Percentiles rank a stretch among this genome's conserved stretches.
These are phyloP conservation scores for Syzygium malaccense DNA, from an alignment of 441 rosid genomes.

Conservation along the genomic window DNA sequence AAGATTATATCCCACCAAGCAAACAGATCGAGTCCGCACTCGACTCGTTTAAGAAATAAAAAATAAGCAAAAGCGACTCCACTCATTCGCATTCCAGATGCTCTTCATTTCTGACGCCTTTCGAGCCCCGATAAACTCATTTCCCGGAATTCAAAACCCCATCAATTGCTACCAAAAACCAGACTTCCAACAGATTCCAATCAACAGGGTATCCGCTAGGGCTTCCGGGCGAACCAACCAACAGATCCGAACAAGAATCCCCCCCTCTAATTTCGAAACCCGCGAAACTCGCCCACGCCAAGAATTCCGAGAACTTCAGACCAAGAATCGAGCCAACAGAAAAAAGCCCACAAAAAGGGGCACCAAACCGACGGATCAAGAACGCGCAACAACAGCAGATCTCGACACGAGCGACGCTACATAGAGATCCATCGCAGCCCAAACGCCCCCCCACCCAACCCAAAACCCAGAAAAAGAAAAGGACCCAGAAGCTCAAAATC, in stretches of 20 bases:
- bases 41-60: not conserved
- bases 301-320: not conserved
- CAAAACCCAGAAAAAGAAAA: not conserved
- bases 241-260: not conserved
- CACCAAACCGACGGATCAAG: not conserved
- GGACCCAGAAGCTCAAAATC: not conserved
- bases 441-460: fast-evolving
- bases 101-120: not conserved
- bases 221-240: not conserved
- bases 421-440: not conserved
- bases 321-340: not conserved
- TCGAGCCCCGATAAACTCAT: not conserved
- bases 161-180: not conserved
- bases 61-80: not conserved
- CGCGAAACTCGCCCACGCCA: not conserved
- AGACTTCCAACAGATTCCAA: not conserved
- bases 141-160: not conserved
- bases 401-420: not conserved
- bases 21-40: not conserved
- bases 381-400: not conserved
- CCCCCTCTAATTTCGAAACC: not conserved
- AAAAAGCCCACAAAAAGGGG: not conserved
- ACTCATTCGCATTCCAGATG: not conserved
- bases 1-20: not conserved
- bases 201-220: not conserved